Conservation (phyloP, 2,329 filamentous ascomycete genomes). For the Ustulina deusta region DNA sequence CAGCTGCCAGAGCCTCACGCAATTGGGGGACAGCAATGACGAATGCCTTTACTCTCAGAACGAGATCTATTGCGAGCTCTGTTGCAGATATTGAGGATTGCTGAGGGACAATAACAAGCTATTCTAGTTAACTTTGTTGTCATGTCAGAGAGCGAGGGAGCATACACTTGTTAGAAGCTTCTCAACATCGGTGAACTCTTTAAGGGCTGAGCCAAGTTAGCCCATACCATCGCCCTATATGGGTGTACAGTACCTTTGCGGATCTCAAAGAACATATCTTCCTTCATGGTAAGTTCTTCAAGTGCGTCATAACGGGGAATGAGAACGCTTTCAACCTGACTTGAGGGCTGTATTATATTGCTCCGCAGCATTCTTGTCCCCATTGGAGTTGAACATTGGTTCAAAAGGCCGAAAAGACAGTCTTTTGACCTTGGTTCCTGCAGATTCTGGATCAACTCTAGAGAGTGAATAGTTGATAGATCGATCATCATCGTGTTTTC, state of each 20-base stretch:
- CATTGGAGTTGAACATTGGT: slow-evolving; percentile 89
- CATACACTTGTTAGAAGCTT: slow-evolving; percentile 78
- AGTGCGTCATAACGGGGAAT: slow-evolving; percentile 82
- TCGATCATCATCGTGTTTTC: slow-evolving; percentile 98
- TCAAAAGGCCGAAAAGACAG: slow-evolving; percentile 85
- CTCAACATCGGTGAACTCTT: slow-evolving; percentile 82
- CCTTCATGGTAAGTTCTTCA: slow-evolving; percentile 82
- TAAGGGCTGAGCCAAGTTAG: slow-evolving; percentile 68
- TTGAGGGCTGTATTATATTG: slow-evolving; percentile 90
- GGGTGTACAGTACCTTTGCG: slow-evolving; percentile 68
- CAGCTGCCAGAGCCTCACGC: slow-evolving; percentile 74
- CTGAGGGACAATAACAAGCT: slow-evolving; percentile 82
- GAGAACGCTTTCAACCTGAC: slow-evolving; percentile 73
- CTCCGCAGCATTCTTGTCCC: slow-evolving; percentile 84
- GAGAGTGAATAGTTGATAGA: slow-evolving; percentile 83
- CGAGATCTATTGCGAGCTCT: slow-evolving; percentile 86
- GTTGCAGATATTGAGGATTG: slow-evolving; percentile 74
- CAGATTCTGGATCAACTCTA: slow-evolving; percentile 92
- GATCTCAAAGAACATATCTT: slow-evolving; percentile 85
- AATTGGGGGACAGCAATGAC: slow-evolving; percentile 75
- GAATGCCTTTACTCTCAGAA: slow-evolving; percentile 89
- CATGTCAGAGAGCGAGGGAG: not conserved
- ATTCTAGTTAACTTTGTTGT: slow-evolving; percentile 35
- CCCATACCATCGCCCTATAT: not conserved
- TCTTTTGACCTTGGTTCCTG: slow-evolving; percentile 82